Base-by-base conservation (phyloP, 225 moss, liverwort and hornwort species). In the Asterella californica region DNA sequence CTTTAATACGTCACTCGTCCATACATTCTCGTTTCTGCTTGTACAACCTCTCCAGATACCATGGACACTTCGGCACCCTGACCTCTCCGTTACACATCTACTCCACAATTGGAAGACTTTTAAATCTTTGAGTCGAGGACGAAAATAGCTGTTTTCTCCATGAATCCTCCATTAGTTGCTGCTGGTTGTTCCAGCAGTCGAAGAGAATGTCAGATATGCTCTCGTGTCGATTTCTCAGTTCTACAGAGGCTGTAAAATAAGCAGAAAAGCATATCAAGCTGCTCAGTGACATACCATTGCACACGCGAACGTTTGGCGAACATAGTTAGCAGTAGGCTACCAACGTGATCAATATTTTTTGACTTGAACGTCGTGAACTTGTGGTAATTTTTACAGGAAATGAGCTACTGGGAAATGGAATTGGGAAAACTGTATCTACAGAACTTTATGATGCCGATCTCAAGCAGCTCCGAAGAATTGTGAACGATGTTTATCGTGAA, bases 391-490 rank as follows among this genome's bases (percentile, higher is more conserved):
- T 30, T 71, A 54, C 84, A 96, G 96, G 96, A 76, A 97, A 97
- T 82, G 96, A 97, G 81, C 83, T 96, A 45, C 74, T 88, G 70
- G 92, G 88, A 78, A 57, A 0, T 3, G 90, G 82, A 53, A 80
- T 88, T 30, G 89, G 90, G 52, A 81, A 85, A 61, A 79, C 72
- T 36, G 79, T 92, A 83, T 80, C 94, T 81, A 81, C 92, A 67
- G 45, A 82, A 72, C 85, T 85, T 10, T 94, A 93, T 84, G 94
- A 91, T 29, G 81, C 83, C 60, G 84, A 93, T 82, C 76, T 90
- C 73, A 91, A 55, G 77, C 83, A 87, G 72, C 90, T 96, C 37
- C 90, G 88, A 60, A 78, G 49, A 19, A 83, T 91, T 33, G 55
- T 93, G 11, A 81, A 92, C 78, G 45, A 76, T 22, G 65, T 88